Conservation (phyloP, 805 yeast genomes). For the Danielozyma ontarioensis region DNA sequence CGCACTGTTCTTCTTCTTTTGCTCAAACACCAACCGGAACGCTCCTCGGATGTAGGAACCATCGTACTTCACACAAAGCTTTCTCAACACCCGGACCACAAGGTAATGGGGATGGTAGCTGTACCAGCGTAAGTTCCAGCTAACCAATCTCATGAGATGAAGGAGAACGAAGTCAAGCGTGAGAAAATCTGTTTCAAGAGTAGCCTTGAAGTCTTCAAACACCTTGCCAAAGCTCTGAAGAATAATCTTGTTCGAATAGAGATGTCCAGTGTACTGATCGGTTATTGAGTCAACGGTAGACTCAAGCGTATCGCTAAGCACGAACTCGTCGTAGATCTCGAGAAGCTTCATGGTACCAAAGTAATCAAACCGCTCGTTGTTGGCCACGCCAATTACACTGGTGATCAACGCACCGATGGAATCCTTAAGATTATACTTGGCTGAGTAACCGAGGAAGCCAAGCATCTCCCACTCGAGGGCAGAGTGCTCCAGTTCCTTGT, state of each 20-base stretch:
- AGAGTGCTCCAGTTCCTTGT: constrained; percentile 35
- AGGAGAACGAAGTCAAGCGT: constrained; percentile 29
- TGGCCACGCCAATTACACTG: constrained; percentile 45
- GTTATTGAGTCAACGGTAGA: constrained; percentile 26
- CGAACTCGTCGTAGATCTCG: constrained; percentile 37
- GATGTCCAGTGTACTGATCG: constrained; percentile 22
- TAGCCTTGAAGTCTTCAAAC: constrained; percentile 16
- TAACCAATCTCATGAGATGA: constrained; percentile 42
- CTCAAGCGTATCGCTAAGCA: constrained; percentile 28
- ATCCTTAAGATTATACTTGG: constrained; percentile 33
- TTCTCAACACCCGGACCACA: constrained; percentile 38
- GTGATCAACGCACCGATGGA: constrained; percentile 35
- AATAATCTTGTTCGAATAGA: constrained; percentile 30
- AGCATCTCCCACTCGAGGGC: constrained; percentile 73
- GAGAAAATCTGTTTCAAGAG: constrained; percentile 24
- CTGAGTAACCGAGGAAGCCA: constrained; percentile 50
- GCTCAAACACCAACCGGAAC: constrained; percentile 33
- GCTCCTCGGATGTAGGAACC: constrained; percentile 34
- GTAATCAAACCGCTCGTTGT: constrained; percentile 56
- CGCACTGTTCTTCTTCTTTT: constrained; percentile 14
- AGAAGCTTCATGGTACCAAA: constrained; percentile 51
- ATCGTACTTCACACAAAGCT: constrained; percentile 38
- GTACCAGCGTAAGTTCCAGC: constrained; percentile 66
- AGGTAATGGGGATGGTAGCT: constrained; percentile 44
- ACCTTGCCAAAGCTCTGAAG: constrained; percentile 10